phyloP scores from a whole-genome alignment of 352 stramenopile species.

The Phytophthora aleatoria region DNA sequence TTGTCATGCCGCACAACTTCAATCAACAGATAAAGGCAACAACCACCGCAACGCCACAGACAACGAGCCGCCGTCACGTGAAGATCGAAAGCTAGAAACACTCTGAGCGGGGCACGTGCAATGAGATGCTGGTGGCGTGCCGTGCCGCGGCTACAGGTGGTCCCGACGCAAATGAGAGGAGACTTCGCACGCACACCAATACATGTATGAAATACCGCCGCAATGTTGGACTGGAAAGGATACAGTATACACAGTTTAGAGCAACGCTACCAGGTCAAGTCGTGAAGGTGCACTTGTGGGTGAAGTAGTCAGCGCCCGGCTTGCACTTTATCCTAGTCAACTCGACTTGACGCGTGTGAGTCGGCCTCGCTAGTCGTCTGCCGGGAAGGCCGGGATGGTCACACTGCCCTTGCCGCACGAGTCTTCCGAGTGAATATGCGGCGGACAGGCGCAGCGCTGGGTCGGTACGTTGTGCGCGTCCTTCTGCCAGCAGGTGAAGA shows the following conservation, averaged over 20 bases:
- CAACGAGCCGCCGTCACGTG: slow-evolving; percentile 22
- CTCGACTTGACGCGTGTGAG: slow-evolving; percentile 15
- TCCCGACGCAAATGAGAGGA: slow-evolving; percentile 20
- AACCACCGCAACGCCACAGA: not conserved
- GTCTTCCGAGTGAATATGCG: slow-evolving; percentile 74
- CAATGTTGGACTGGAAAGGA: slow-evolving; percentile 2
- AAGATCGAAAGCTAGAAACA: slow-evolving; percentile 12
- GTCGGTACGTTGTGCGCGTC: slow-evolving; percentile 58
- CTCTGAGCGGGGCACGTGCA: not conserved
- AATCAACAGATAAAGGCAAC: slow-evolving; percentile 5
- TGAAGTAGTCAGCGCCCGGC: slow-evolving; percentile 28
- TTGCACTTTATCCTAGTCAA: slow-evolving; percentile 5
- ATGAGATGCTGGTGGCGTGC: slow-evolving; percentile 12
- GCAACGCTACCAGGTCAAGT: slow-evolving; percentile 19
- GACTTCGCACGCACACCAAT: slow-evolving; percentile 18
- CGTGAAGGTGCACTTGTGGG: slow-evolving; percentile 7
- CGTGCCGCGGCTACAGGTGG: slow-evolving; percentile 13
- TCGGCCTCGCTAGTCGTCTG: slow-evolving; percentile 16
- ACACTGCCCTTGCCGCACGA: slow-evolving; percentile 59
- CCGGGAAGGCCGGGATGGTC: slow-evolving; percentile 60
- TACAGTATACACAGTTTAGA: slow-evolving; percentile 20
- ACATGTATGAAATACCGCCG: slow-evolving; percentile 8
- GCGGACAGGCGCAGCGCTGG: slow-evolving; percentile 54
- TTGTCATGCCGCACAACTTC: slow-evolving; percentile 12
- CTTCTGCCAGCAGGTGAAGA: slow-evolving; percentile 86